These are phyloP conservation scores for Suhomyces kilbournensis DNA, from an alignment of 805 yeast species.

Conservation along the genomic window DNA sequence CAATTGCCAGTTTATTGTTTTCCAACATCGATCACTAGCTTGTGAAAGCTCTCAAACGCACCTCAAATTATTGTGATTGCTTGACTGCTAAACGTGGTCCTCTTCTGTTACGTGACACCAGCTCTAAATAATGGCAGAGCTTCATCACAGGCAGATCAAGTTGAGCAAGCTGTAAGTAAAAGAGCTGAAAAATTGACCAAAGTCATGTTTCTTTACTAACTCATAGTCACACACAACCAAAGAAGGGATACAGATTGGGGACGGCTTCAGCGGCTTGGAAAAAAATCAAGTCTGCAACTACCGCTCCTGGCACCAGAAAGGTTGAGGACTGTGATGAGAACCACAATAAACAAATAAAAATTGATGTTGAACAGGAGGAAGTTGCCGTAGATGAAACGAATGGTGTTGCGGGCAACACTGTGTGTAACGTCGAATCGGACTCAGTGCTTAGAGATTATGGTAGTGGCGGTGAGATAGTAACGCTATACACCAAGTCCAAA, in stretches of 20 bases:
- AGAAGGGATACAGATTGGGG: slow-evolving; percentile 37
- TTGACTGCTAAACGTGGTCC: neutral
- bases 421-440: neutral
- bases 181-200: neutral
- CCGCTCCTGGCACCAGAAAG: slow-evolving; percentile 14
- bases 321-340: neutral
- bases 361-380: neutral
- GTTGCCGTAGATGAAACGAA: neutral
- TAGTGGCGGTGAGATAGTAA: slow-evolving; percentile 30
- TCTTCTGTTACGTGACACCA: neutral
- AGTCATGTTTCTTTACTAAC: slow-evolving; percentile 9
- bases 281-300: slow-evolving; percentile 33
- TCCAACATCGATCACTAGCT: neutral
- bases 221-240: slow-evolving; percentile 28
- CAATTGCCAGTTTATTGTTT: neutral
- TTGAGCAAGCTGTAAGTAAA: slow-evolving; percentile 22
- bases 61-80: neutral
- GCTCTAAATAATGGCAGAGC: slow-evolving; percentile 8
- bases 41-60: neutral
- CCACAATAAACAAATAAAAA: neutral
- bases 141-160: slow-evolving; percentile 18
- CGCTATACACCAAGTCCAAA: slow-evolving; percentile 18
- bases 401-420: neutral
- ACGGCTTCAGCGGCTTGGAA: slow-evolving; percentile 43
- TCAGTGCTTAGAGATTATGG: slow-evolving; percentile 21